Evolutionary conservation across 2,329 filamentous ascomycete genomes (phyloP).

Genomic region (Ophiognomonia clavigignenti-juglandacearum): DNA sequence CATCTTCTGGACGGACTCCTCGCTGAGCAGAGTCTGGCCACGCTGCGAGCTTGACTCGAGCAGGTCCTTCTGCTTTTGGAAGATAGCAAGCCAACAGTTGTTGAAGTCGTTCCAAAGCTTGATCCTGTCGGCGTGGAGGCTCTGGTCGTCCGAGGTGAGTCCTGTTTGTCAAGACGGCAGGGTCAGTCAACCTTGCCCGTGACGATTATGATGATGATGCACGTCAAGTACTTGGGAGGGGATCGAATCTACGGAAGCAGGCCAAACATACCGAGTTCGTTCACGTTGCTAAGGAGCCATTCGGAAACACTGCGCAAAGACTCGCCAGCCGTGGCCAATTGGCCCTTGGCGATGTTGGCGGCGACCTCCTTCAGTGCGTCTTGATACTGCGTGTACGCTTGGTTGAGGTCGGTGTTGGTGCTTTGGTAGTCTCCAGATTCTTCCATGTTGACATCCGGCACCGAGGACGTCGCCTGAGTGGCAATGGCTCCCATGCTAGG

Average conservation of each 20-base stretch:
- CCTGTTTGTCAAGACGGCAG: conserved; percentile 44
- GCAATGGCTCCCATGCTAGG: conserved; percentile 40
- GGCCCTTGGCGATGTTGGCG: conserved; percentile 57
- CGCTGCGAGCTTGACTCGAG: conserved; percentile 54
- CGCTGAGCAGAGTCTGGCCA: conserved; percentile 59
- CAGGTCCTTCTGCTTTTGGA: conserved; percentile 80
- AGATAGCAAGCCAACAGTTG: conserved; percentile 77
- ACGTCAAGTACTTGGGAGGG: neutral
- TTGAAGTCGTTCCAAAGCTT: conserved; percentile 95
- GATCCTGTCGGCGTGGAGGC: conserved; percentile 69
- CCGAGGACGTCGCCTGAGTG: conserved; percentile 33
- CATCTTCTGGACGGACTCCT: conserved; percentile 69
- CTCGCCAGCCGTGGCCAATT: conserved; percentile 45
- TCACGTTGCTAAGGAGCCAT: conserved; percentile 52
- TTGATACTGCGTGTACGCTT: conserved; percentile 64
- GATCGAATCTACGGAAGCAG: neutral
- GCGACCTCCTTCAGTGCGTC: conserved; percentile 63
- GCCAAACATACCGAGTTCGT: conserved; percentile 46
- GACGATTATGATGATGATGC: neutral
- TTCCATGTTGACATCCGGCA: conserved; percentile 44
- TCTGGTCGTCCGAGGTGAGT: conserved; percentile 76
- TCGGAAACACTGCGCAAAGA: conserved; percentile 48
- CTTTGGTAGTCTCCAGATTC: conserved; percentile 52
- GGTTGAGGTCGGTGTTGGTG: conserved; percentile 54
- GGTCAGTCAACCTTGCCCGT: neutral